These are phyloP conservation scores for Taiozyma sp. DNA, from an alignment of 1,139 yeast genomes.

Conservation along the genomic window DNA sequence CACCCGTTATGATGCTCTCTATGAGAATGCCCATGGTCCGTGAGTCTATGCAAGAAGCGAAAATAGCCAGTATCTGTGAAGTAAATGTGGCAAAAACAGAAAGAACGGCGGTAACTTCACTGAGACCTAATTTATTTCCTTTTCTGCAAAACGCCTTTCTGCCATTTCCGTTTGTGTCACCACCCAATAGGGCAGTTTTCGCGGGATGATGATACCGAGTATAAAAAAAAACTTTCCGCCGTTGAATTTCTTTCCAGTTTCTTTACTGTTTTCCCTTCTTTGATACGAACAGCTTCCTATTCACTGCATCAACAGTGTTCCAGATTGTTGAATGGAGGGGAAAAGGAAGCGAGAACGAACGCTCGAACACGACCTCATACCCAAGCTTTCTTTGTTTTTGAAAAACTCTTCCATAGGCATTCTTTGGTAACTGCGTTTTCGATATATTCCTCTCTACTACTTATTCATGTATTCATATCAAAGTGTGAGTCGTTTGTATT, in stretches of 20 bases:
- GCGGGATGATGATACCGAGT: neutral
- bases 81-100: neutral
- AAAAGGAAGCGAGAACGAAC: conserved; percentile 36
- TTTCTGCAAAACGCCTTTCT: neutral
- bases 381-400: conserved; percentile 8
- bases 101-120: no score
- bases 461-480: no score
- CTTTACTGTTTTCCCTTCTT: conserved; percentile 21
- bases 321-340: conserved; percentile 45
- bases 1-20: neutral
- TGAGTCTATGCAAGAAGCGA: neutral
- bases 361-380: conserved; percentile 39
- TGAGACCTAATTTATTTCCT: neutral
- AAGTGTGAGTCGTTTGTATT: neutral
- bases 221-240: neutral
- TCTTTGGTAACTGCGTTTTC: conserved; percentile 38
- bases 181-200: neutral
- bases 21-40: conserved; percentile 6
- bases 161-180: neutral
- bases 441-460: conserved; percentile 25
- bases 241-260: conserved; percentile 11
- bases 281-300: conserved; percentile 54
- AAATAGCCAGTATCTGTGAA: neutral
- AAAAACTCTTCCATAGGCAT: conserved; percentile 7
- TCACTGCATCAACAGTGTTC: conserved; percentile 48